These are phyloP conservation scores for Leccinum olivaceopallidum DNA, from an alignment of 768 basidiomycete genomes.

Conservation along the genomic window DNA sequence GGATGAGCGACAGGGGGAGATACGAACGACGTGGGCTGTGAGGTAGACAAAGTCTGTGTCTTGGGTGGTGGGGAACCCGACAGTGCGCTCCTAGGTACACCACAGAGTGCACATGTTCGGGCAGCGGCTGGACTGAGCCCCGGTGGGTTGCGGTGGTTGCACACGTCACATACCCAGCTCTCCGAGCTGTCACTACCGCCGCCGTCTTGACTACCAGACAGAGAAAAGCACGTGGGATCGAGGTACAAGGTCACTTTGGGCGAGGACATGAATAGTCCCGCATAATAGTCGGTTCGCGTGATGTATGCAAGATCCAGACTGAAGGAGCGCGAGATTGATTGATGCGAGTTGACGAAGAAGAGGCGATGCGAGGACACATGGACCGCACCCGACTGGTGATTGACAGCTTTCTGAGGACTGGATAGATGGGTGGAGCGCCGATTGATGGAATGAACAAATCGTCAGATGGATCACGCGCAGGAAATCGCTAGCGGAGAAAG, in stretches of 20 bases:
- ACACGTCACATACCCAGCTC: constrained; percentile 88
- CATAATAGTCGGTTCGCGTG: constrained; percentile 81
- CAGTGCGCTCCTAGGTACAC: constrained; percentile 59
- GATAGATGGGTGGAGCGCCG: constrained; percentile 27
- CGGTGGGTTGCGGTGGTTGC: constrained; percentile 78
- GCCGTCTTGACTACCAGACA: constrained; percentile 30
- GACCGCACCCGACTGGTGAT: constrained; percentile 73
- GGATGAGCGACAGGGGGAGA: constrained; percentile 29
- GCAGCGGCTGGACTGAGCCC: constrained; percentile 69
- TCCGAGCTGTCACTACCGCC: constrained; percentile 39
- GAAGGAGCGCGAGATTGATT: constrained; percentile 59
- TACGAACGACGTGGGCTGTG: constrained; percentile 41
- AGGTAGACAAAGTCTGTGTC: constrained; percentile 39
- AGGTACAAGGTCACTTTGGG: constrained; percentile 85
- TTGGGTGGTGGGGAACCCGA: constrained; percentile 26
- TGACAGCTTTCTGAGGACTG: constrained; percentile 80
- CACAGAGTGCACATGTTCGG: constrained; percentile 78
- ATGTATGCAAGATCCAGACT: constrained; percentile 64
- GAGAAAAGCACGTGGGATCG: constrained; percentile 31
- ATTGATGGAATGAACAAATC: constrained; percentile 26
- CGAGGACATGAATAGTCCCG: constrained; percentile 86
- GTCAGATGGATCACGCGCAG: constrained; percentile 19
- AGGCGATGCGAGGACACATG: constrained; percentile 82
- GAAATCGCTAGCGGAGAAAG: constrained; percentile 10
- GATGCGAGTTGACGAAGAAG: constrained; percentile 68